phyloP scores from a whole-genome alignment of 139 green algal genomes.

The Medakamo hakoo region DNA sequence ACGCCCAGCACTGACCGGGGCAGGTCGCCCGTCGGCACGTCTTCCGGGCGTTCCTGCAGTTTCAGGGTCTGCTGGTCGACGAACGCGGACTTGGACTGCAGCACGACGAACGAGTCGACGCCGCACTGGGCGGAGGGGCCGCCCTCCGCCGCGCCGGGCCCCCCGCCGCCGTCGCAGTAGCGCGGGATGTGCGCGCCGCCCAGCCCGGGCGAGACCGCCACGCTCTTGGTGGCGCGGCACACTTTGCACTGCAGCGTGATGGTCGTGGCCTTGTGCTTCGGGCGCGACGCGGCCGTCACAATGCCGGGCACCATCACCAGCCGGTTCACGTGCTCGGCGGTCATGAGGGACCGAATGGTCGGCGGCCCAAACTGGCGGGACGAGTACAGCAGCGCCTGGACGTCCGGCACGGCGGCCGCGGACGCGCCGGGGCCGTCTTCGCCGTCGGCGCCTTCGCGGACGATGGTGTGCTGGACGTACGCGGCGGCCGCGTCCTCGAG shows the following conservation, averaged over 20 bases:
- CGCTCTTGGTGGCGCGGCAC: constrained; percentile 46
- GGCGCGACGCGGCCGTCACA: constrained; percentile 72
- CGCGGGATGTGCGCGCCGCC: constrained; percentile 60
- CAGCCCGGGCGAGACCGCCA: constrained; percentile 68
- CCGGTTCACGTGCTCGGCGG: constrained; percentile 66
- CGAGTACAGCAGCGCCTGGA: neutral
- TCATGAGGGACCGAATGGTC: constrained; percentile 9
- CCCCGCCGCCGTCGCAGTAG: constrained; percentile 28
- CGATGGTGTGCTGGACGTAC: neutral
- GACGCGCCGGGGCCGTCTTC: neutral
- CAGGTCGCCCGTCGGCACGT: constrained; percentile 88
- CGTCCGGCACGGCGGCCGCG: neutral
- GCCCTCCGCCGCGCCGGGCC: constrained; percentile 5
- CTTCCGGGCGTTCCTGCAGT: constrained; percentile 84
- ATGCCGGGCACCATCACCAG: constrained; percentile 94
- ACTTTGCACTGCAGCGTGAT: constrained; percentile 77
- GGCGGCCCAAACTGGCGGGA: neutral
- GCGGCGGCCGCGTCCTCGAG: neutral
- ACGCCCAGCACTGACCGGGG: constrained; percentile 68
- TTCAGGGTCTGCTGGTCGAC: constrained; percentile 97
- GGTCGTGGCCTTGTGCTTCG: constrained; percentile 86
- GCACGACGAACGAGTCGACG: constrained; percentile 62
- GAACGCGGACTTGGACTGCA: constrained; percentile 60
- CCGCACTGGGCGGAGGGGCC: constrained; percentile 38
- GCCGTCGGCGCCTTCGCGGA: neutral